Base-by-base conservation (phyloP, 2,329 filamentous ascomycete species). In the Leptographium wingfieldii region DNA sequence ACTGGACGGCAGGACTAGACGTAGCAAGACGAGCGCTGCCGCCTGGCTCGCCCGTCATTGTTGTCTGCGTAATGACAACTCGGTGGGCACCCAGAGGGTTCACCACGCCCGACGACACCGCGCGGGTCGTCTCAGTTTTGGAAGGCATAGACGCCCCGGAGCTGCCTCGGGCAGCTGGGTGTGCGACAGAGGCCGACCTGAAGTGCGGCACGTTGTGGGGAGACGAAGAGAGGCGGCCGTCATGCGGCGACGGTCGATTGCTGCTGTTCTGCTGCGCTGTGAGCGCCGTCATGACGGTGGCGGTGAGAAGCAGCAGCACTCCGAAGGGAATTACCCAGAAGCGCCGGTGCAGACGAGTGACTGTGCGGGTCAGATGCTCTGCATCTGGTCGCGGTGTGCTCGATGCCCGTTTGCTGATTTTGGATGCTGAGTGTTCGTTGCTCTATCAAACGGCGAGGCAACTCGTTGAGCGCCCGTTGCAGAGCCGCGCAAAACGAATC, bases 1-100 rank as follows among this genome's bases (percentile, higher is more conserved):
- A 76, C 16, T 77, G 75, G 59, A 67, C 70, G n/a, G 31, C 52
- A 5, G 55, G 52, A 9, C 12, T 43, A 16, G 56, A 31, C n/a
- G 35, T 27, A 14, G 25, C 11, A n/a, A 6, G n/a, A 25, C n/a
- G 25, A 22, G 22, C 12, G 25, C 55, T 35, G 29, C 7, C 43
- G 29, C 38, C 25, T 6, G 52, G 25, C 29, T 29, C 19, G 43
- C 10, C 12, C 9, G 46, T 3, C 19, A 11, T 19, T 1, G 56
- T 6, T 16, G 31, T 11, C 22, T 31, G 52, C 3, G 38, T 57
- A 43, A 55, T 29, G 57, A 52, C 27, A 29, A 59, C 53, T 29
- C 56, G 59, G 31, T 61, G 59, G n/a, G 59, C 31, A 5, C 55
- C 57, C 16, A 59, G 51, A 40, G 61, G 55, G 27, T 60, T 59